Conservation (phyloP, 768 basidiomycete genomes). For the Mycena vulgaris region DNA sequence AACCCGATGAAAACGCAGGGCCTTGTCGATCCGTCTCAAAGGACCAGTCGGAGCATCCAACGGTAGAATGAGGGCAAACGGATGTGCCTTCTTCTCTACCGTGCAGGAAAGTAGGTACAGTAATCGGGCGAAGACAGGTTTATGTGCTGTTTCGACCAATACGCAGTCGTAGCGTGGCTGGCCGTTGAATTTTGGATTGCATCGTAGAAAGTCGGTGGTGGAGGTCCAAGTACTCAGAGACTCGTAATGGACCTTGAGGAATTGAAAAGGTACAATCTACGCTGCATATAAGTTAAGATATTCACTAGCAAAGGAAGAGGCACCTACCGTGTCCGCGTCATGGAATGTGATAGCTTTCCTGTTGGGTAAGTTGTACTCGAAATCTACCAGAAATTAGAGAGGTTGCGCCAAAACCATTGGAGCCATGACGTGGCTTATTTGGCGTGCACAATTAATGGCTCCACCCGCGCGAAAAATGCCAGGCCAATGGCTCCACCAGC, state of each 20-base stretch:
- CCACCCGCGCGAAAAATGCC: no score
- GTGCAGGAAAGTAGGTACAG: neutral
- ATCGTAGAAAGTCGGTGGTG: slow-evolving; percentile 32
- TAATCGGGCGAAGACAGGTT: neutral
- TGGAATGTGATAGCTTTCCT: neutral
- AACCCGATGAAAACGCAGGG: neutral
- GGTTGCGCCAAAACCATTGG: no score
- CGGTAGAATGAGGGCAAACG: neutral
- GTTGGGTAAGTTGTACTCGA: neutral
- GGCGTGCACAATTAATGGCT: no score
- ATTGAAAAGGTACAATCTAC: neutral
- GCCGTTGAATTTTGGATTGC: slow-evolving; percentile 48
- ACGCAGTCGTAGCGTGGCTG: slow-evolving; percentile 36
- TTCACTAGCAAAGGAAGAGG: no score
- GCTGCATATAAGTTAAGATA: no score
- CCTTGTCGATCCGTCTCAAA: neutral
- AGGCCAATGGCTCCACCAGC: no score
- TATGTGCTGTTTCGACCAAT: neutral
- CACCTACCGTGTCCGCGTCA: neutral
- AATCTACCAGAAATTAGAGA: slow-evolving; percentile 1
- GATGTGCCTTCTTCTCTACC: slow-evolving; percentile 1
- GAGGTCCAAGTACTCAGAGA: no score
- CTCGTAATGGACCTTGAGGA: no score
- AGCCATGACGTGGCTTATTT: no score
- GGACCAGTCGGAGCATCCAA: neutral